These are phyloP conservation scores for Alternaria longipes DNA, from an alignment of 2,329 filamentous ascomycete species.

Conservation along the genomic window DNA sequence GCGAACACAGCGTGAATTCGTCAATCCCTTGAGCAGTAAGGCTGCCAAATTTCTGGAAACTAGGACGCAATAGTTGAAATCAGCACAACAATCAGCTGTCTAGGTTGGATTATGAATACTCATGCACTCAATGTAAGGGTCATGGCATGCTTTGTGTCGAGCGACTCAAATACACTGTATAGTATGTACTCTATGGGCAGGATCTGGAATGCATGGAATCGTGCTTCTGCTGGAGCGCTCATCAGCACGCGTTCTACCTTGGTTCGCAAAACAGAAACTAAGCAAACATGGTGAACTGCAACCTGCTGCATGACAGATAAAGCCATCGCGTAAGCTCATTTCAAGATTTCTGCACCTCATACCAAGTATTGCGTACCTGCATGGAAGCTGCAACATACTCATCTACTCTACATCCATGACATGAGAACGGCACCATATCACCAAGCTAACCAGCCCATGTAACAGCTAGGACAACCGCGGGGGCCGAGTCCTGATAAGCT, in stretches of 20 bases:
- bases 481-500: neutral
- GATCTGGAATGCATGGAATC: neutral
- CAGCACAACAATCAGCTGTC: neutral
- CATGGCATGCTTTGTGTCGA: neutral
- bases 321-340: neutral
- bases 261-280: neutral
- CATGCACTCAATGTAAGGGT: neutral
- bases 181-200: slow-evolving; percentile 10
- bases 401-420: neutral
- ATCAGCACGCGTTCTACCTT: neutral
- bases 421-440: neutral
- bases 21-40: slow-evolving; percentile 20
- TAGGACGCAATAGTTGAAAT: slow-evolving; percentile 8
- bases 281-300: neutral
- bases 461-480: neutral
- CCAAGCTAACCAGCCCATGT: neutral
- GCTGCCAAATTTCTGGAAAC: slow-evolving; percentile 16
- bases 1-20: slow-evolving; percentile 13
- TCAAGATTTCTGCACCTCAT: neutral
- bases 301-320: neutral
- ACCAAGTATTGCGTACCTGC: neutral
- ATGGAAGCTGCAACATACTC: neutral
- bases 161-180: slow-evolving; percentile 3
- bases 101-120: neutral
- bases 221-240: neutral